Evolutionary conservation across 768 basidiomycete species (phyloP).

Genomic region (Nidularia pulvinata): DNA sequence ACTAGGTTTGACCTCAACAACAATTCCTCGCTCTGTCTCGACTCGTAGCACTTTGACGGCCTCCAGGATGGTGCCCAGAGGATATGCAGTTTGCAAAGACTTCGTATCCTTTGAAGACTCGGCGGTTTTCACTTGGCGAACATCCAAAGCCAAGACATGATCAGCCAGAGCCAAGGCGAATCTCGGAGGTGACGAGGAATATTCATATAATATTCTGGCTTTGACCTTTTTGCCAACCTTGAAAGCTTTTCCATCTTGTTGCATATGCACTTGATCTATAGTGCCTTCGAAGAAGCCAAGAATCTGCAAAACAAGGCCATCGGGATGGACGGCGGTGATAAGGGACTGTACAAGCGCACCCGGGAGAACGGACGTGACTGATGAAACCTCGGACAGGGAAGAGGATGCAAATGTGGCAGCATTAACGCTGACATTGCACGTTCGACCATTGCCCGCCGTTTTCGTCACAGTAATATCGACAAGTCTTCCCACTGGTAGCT

Average conservation of each 20-base stretch:
- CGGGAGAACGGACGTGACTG: conserved; percentile 82
- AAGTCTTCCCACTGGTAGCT: conserved; percentile 64
- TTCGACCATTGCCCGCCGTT: conserved; percentile 76
- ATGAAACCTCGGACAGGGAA: conserved; percentile 71
- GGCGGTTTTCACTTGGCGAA: conserved; percentile 27
- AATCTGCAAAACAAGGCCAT: conserved; percentile 85
- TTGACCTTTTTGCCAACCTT: conserved; percentile 79
- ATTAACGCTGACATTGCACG: conserved; percentile 68
- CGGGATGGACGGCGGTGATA: conserved; percentile 72
- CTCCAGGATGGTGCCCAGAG: conserved; percentile 74
- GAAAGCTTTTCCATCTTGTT: conserved; percentile 40
- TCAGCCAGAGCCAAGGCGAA: conserved; percentile 81
- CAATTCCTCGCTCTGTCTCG: conserved; percentile 82
- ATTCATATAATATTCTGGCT: conserved; percentile 82
- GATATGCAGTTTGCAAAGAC: conserved; percentile 55
- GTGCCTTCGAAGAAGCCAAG: conserved; percentile 94
- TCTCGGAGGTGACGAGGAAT: conserved; percentile 71
- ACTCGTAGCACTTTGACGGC: conserved; percentile 71
- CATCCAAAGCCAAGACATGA: conserved; percentile 63
- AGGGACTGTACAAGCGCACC: conserved; percentile 82
- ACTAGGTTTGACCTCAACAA: conserved; percentile 62
- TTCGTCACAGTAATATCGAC: conserved; percentile 67
- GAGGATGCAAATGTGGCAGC: conserved; percentile 45
- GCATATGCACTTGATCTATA: conserved; percentile 79
- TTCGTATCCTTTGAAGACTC: conserved; percentile 13